phyloP scores from a whole-genome alignment of 2,329 filamentous ascomycete species.

The Curvularia lunata region DNA sequence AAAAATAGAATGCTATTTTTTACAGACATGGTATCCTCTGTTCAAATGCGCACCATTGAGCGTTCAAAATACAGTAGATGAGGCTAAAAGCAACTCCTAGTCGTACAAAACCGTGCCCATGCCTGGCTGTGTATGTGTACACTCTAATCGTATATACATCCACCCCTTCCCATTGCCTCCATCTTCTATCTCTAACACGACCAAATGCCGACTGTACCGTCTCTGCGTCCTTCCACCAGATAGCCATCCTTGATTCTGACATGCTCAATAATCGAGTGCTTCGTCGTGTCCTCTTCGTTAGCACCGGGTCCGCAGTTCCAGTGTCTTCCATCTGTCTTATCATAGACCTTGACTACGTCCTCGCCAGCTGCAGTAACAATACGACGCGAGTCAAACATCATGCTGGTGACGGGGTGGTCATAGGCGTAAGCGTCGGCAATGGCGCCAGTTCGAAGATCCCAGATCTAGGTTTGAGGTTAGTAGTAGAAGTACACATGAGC shows the following conservation, averaged over 20 bases:
- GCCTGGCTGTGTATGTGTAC: constrained; percentile 20
- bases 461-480: constrained; percentile 71
- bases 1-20: neutral
- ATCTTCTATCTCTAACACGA: constrained; percentile 37
- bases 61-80: neutral
- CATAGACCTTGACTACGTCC: constrained; percentile 95
- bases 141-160: constrained; percentile 22
- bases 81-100: neutral
- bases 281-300: constrained; percentile 69
- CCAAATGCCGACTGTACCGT: constrained; percentile 92
- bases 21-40: neutral
- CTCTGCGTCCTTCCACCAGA: constrained; percentile 84
- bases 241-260: constrained; percentile 95
- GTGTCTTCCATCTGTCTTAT: constrained; percentile 93
- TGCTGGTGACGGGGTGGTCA: constrained; percentile 86
- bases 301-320: constrained; percentile 93
- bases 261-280: constrained; percentile 67
- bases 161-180: neutral
- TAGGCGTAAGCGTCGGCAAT: constrained; percentile 97
- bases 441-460: constrained; percentile 94
- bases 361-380: constrained; percentile 92
- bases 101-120: constrained; percentile 23
- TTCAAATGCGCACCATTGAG: neutral
- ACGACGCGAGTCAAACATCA: constrained; percentile 93
- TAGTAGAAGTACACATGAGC: neutral